Evolutionary conservation across 345 rosid species (phyloP).

Genomic region (Excoecaria cochinchinensis): DNA sequence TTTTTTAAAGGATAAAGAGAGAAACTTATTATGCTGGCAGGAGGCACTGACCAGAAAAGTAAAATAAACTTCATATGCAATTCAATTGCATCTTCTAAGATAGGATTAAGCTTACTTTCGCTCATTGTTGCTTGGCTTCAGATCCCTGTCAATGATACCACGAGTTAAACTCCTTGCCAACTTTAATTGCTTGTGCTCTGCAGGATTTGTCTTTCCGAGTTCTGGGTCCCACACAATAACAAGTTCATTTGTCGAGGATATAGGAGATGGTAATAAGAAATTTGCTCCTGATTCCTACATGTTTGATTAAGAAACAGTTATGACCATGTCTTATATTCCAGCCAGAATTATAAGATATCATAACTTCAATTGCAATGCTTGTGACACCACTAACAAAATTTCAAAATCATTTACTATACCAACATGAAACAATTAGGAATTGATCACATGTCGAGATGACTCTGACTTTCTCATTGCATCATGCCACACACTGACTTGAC

Average conservation of each 20-base stretch:
- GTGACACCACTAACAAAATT: neutral
- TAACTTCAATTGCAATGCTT: neutral
- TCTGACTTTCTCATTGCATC: no score
- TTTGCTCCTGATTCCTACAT: conserved; percentile 85
- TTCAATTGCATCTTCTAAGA: neutral
- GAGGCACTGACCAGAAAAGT: neutral
- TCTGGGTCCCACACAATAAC: conserved; percentile 96
- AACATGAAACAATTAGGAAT: neutral
- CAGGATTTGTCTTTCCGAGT: conserved; percentile 87
- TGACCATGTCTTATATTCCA: conserved; percentile 1
- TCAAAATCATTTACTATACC: neutral
- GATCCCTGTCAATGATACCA: conserved; percentile 96
- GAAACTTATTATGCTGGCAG: neutral
- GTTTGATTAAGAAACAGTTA: conserved; percentile 19
- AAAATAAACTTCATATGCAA: conserved; percentile 2
- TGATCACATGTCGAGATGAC: no score
- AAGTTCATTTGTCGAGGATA: conserved; percentile 88
- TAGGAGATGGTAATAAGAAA: conserved; percentile 77
- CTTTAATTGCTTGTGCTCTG: conserved; percentile 97
- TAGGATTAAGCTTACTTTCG: conserved; percentile 63
- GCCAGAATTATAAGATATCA: no score
- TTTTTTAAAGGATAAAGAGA: neutral
- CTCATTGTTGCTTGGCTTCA: conserved; percentile 78
- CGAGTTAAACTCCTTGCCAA: conserved; percentile 95
- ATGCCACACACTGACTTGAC: neutral